Conservation (phyloP, 164 flowering plant genomes). For the Malania oleifera region DNA sequence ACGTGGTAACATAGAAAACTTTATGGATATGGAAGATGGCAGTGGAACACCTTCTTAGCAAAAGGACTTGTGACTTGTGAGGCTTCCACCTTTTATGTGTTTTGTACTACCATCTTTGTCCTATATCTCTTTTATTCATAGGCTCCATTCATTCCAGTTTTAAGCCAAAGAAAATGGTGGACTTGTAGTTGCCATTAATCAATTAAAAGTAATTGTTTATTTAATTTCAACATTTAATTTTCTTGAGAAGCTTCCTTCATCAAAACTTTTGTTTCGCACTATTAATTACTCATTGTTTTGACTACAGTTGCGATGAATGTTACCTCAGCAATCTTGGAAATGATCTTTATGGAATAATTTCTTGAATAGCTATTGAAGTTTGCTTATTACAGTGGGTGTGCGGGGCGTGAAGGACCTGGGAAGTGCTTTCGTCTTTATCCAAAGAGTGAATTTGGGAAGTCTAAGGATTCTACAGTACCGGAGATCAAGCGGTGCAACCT, state of each 20-base stretch:
- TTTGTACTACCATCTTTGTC: too few relatives aligned
- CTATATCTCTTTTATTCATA: too few relatives aligned
- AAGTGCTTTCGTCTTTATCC: conserved; percentile 93
- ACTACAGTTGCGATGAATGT: neutral
- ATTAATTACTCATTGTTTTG: neutral
- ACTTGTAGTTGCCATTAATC: too few relatives aligned
- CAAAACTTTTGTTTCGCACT: neutral
- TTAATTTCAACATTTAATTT: neutral
- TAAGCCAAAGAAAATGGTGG: too few relatives aligned
- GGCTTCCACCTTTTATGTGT: too few relatives aligned
- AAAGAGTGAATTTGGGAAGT: conserved; percentile 65
- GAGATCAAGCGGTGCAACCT: conserved; percentile 94
- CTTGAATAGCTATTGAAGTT: neutral
- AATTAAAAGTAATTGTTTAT: too few relatives aligned
- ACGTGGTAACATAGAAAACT: too few relatives aligned
- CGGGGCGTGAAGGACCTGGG: conserved; percentile 97
- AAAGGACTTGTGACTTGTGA: too few relatives aligned
- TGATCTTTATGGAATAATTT: neutral
- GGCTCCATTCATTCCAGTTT: too few relatives aligned
- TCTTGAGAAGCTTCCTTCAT: neutral
- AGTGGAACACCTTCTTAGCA: too few relatives aligned
- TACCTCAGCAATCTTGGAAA: neutral
- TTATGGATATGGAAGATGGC: too few relatives aligned
- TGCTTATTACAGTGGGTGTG: conserved; percentile 73
- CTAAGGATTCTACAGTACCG: conserved; percentile 74